Base-by-base conservation (phyloP, 768 basidiomycete species). In the Plicaturopsis crispa region DNA sequence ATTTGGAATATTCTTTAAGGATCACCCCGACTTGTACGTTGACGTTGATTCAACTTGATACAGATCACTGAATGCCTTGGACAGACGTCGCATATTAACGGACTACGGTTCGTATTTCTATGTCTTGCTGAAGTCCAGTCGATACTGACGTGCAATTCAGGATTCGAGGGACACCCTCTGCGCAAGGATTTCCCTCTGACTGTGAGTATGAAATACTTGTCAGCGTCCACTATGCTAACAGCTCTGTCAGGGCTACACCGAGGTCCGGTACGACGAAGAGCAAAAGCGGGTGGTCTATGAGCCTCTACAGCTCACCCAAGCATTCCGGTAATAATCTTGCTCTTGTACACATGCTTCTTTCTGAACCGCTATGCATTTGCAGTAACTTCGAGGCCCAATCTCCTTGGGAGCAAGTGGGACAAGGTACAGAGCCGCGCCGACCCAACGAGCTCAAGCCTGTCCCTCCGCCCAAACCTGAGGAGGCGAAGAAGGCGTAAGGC, bases 171-270 rank as follows among this genome's bases (percentile, higher is more conserved):
- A 16, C 92, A 99, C 56, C 96, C 96, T 7, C 62, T 99, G 33
- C 80, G 96, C 46, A 99, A 99, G 60, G 96, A 99, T 57, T 99
- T 98, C 75, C 96, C 96, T 22, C 63, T 99, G 50, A 96, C 92
- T 6, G 93, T 91, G 56, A 49, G 80, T 65, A 17, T 11, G 28
- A 19, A 33, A 30, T 18, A 34, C 33, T 8, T 14, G 17, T 20
- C 14, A 36, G 19, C 19, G 23, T 10, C 28, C 33, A 23, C 43
- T 32, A 38, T 14, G 14, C 26, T 28, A 39, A 35, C 14, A 19
- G 34, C 28, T 31, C 6, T 41, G 38, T 11, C 51, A 96, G 92
- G 96, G 96, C n/a, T 99, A 98, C 62, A 91, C 90, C 6, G 96
- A 99, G 62, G 75, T 98, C 28, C 85, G 96, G 30, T 99, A 98